A percentile compares a stretch with the other conserved stretches of the same genome.
Conservation (phyloP, 371 early-diverging fungal genomes). For the Catenaria anguillulae region DNA sequence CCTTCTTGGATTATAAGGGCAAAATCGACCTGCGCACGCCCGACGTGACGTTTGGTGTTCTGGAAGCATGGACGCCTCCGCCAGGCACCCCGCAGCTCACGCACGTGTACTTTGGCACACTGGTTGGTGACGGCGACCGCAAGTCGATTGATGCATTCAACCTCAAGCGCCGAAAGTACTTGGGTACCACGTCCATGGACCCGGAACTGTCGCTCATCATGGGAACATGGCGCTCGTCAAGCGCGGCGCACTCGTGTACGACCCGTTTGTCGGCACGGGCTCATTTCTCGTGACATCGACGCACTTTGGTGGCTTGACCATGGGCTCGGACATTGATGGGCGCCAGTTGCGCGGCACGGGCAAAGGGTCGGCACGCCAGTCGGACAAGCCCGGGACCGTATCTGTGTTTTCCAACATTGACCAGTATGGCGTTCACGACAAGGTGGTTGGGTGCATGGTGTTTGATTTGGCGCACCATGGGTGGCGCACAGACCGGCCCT, state of each 20-base stretch:
- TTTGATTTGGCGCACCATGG: constrained; percentile 83
- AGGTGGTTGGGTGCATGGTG: constrained; percentile 65
- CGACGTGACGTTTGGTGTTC: constrained; percentile 51
- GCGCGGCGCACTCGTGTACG: constrained; percentile 69
- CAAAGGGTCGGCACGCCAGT: constrained; percentile 1
- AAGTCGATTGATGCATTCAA: constrained; percentile 59
- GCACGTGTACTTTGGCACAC: constrained; percentile 48
- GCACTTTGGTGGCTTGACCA: constrained; percentile 78
- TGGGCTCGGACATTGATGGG: constrained; percentile 95
- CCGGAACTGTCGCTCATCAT: constrained; percentile 89
- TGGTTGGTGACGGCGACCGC: constrained; percentile 52
- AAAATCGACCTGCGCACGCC: constrained; percentile 72
- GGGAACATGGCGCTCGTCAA: constrained; percentile 77
- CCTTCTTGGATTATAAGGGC: constrained; percentile 60
- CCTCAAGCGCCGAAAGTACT: constrained; percentile 79
- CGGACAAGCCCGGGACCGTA: constrained; percentile 11
- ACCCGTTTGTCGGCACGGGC: constrained; percentile 97
- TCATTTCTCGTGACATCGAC: constrained; percentile 71
- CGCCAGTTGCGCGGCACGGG: constrained; percentile 90
- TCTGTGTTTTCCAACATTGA: constrained; percentile 55
- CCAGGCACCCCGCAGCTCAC: constrained; percentile 20
- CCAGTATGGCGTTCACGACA: constrained; percentile 59
- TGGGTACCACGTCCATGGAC: constrained; percentile 96
- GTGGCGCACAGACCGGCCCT: constrained; percentile 49
- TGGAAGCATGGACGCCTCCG: constrained; percentile 35